Percentiles rank a stretch among this genome's conserved stretches.
phyloP scores from a whole-genome alignment of 352 stramenopile genomes.

The Phytophthora quininea region DNA sequence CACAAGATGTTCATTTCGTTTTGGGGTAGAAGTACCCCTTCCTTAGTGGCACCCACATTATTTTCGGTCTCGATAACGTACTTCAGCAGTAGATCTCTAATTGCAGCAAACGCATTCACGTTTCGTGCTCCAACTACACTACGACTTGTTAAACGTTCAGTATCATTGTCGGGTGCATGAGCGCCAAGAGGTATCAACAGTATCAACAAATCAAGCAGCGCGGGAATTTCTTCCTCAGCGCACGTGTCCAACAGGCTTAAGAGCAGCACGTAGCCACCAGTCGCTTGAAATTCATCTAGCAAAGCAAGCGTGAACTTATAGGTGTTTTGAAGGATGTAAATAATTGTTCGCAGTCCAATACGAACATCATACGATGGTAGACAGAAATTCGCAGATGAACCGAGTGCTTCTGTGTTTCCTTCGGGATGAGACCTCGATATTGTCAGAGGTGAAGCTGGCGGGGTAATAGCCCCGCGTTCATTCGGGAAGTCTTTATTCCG shows the following conservation, averaged over 20 bases:
- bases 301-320: conserved; percentile 64
- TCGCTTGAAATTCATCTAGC: conserved; percentile 68
- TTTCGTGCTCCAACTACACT: conserved; percentile 63
- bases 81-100: conserved; percentile 71
- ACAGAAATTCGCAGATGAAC: conserved; percentile 27
- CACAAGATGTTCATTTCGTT: conserved; percentile 51
- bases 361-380: conserved; percentile 56
- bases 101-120: conserved; percentile 58
- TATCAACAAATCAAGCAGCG: conserved; percentile 58
- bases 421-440: neutral
- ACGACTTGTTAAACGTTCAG: conserved; percentile 47
- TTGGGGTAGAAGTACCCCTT: conserved; percentile 12
- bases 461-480: neutral
- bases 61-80: conserved; percentile 40
- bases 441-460: neutral
- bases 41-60: conserved; percentile 1
- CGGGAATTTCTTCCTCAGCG: conserved; percentile 46
- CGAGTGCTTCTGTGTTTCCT: neutral
- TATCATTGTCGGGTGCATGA: conserved; percentile 45
- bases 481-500: conserved; percentile 1
- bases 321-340: conserved; percentile 72
- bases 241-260: conserved; percentile 46
- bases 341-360: conserved; percentile 53
- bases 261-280: conserved; percentile 67
- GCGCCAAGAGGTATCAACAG: conserved; percentile 65